Evolutionary conservation across 1,284 basidiomycete species (phyloP).

Genomic region (Irpex sp.): DNA sequence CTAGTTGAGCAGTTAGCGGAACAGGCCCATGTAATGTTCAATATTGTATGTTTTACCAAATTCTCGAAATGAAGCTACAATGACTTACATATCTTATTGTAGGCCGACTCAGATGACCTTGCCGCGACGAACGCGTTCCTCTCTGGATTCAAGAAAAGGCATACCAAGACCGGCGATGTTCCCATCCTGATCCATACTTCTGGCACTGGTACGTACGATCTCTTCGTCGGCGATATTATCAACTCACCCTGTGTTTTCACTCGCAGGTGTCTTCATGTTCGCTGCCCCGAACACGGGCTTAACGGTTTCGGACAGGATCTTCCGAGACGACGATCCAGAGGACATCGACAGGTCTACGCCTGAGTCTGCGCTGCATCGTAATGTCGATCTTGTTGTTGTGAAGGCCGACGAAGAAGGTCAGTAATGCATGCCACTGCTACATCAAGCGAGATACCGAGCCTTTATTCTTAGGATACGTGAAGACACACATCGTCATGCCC

Average conservation of each 20-base stretch:
- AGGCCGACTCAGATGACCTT: not conserved
- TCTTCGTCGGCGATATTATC: not conserved
- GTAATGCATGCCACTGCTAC: not conserved
- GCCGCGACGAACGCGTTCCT: not conserved
- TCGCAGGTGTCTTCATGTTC: not conserved
- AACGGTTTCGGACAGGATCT: not conserved
- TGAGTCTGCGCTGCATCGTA: not conserved
- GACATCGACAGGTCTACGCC: not conserved
- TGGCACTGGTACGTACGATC: not conserved
- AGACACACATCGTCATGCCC: not conserved
- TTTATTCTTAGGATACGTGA: not conserved
- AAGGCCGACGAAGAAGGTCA: not conserved
- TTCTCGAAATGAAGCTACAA: not conserved
- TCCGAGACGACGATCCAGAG: not conserved
- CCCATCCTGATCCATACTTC: not conserved
- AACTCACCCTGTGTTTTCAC: not conserved
- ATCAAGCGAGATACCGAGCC: not conserved
- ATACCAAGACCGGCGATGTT: not conserved
- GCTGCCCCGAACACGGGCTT: not conserved
- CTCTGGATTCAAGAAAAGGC: not conserved
- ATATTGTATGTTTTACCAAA: not conserved
- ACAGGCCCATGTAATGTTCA: not conserved
- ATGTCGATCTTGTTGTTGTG: not conserved
- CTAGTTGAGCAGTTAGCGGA: too few species aligned
- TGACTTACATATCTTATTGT: not conserved